Conservation (phyloP, 495 filamentous ascomycete species). For the Penicillium tannophilum region DNA sequence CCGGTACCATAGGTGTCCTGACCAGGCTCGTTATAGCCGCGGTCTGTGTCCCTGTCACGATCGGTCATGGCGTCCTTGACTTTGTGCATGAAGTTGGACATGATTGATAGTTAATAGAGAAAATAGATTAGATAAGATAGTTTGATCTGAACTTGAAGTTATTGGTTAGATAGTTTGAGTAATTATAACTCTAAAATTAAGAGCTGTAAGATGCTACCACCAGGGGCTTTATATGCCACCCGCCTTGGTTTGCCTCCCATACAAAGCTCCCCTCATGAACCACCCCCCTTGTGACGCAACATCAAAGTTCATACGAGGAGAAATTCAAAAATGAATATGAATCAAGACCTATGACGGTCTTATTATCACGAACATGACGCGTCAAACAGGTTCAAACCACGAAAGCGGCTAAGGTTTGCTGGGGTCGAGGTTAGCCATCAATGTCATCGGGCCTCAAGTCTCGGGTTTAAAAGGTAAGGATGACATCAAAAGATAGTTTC, state of each 20-base stretch:
- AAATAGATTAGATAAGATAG: too few species aligned
- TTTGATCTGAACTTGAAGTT: too few species aligned
- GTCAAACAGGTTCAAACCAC: background rate
- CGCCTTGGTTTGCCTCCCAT: background rate
- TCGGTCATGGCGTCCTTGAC: conserved; percentile 63
- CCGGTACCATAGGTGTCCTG: background rate
- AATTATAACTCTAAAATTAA: background rate
- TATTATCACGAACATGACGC: background rate
- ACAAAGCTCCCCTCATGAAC: background rate
- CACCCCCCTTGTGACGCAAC: background rate
- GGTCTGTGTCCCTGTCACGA: conserved; percentile 9
- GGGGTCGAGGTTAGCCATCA: background rate
- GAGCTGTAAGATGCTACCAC: background rate
- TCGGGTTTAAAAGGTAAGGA: background rate
- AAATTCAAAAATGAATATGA: background rate
- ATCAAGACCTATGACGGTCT: background rate
- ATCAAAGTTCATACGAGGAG: background rate
- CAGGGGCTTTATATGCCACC: background rate
- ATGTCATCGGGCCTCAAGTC: background rate
- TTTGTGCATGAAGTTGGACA: conserved; percentile 68
- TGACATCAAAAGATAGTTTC: background rate
- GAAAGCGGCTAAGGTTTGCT: background rate
- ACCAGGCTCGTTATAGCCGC: background rate
- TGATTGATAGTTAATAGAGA: conserved; percentile 19
- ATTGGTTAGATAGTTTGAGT: background rate